These are phyloP conservation scores for Geosmithia flava DNA, from an alignment of 2,329 filamentous ascomycete genomes.

Conservation along the genomic window DNA sequence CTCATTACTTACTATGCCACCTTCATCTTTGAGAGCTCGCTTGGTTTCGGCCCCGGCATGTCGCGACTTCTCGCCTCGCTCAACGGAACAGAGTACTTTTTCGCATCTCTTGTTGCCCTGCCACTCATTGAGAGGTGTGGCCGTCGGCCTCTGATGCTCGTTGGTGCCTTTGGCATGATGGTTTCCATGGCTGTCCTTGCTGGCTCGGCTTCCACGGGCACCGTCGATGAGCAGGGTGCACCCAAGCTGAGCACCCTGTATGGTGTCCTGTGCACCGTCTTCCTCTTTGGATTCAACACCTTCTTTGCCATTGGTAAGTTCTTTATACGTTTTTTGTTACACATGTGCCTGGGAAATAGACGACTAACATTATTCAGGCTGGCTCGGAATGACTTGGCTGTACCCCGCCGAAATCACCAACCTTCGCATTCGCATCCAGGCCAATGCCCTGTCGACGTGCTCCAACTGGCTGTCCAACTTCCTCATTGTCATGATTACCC, in stretches of 20 bases:
- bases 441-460: constrained; percentile 43
- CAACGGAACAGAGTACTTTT: constrained; percentile 30
- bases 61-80: constrained; percentile 43
- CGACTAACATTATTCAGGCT: constrained; percentile 18
- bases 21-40: constrained; percentile 23
- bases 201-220: constrained; percentile 15
- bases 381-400: constrained; percentile 49
- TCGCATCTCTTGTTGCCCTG: constrained; percentile 23
- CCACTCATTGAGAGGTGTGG: constrained; percentile 37
- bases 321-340: not conserved
- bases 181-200: constrained; percentile 46
- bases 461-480: constrained; percentile 12
- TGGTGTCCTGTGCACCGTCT: constrained; percentile 23
- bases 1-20: constrained; percentile 23
- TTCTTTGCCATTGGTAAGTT: constrained; percentile 34
- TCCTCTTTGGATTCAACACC: constrained; percentile 50
- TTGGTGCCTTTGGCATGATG: constrained; percentile 53
- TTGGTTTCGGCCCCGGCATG: constrained; percentile 29
- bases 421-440: constrained; percentile 40
- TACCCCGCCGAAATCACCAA: constrained; percentile 50
- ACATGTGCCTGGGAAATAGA: not conserved
- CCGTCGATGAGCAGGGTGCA: constrained; percentile 13
- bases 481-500: constrained; percentile 60
- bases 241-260: constrained; percentile 12
- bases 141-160: constrained; percentile 49